phyloP scores from a whole-genome alignment of 768 basidiomycete species.

The Lanmaoa pseudosensibilis region DNA sequence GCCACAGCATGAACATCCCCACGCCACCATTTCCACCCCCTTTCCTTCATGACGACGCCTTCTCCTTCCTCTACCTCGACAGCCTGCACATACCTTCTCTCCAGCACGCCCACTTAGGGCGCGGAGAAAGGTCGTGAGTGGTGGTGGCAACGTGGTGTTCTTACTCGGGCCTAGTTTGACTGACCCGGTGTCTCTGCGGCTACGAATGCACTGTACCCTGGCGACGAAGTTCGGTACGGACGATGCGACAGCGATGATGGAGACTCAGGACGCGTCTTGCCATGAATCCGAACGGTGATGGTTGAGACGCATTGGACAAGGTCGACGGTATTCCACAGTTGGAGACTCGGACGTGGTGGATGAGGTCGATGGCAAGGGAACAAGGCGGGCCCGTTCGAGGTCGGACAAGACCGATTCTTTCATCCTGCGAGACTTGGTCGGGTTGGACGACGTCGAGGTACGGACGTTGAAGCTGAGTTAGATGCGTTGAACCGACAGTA shows the following conservation, averaged over 20 bases:
- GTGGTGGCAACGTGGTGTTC: background rate
- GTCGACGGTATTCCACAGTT: background rate
- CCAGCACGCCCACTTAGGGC: conserved; percentile 19
- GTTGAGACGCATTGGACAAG: background rate
- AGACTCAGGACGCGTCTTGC: background rate
- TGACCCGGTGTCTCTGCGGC: background rate
- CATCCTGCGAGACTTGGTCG: background rate
- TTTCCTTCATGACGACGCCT: background rate
- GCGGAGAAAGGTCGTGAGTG: conserved; percentile 11
- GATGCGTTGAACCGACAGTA: background rate
- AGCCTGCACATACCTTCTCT: conserved; percentile 14
- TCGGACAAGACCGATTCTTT: background rate
- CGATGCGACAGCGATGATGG: background rate
- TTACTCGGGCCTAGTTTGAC: background rate
- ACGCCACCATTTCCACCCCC: background rate
- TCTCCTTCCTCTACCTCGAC: background rate
- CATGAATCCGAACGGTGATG: background rate
- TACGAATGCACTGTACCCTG: background rate
- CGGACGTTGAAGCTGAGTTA: background rate
- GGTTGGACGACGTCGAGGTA: background rate
- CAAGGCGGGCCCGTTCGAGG: background rate
- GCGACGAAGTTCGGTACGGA: conserved; percentile 5
- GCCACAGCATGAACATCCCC: background rate
- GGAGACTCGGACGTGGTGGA: background rate
- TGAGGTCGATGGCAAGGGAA: background rate